These are phyloP conservation scores for Phytophthora macrochlamydospora DNA, from an alignment of 352 stramenopile genomes.

Conservation along the genomic window DNA sequence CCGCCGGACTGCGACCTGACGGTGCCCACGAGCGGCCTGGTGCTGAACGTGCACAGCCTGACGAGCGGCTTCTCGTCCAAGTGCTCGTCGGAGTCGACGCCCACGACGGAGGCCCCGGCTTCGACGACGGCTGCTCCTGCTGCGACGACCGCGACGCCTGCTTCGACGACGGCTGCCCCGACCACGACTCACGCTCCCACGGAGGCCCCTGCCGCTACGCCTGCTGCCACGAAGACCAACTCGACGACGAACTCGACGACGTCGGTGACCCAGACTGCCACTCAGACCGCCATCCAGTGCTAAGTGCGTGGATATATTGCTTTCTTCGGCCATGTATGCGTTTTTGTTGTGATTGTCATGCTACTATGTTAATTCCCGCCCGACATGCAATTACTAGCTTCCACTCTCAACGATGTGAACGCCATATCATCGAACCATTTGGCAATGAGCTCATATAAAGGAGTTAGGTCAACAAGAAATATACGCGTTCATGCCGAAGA, in stretches of 20 bases:
- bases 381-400: no score
- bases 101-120: neutral
- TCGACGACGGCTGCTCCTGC: neutral
- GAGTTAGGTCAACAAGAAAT: no score
- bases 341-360: no score
- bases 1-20: slow-evolving; percentile 22
- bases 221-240: neutral
- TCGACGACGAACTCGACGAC: neutral
- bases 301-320: no score
- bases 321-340: no score
- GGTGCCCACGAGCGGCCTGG: slow-evolving; percentile 16
- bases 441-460: no score
- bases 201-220: neutral
- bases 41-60: slow-evolving; percentile 16
- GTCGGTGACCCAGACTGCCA: neutral
- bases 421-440: no score
- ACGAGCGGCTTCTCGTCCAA: slow-evolving; percentile 8
- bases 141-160: neutral
- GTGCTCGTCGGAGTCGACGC: slow-evolving; percentile 7
- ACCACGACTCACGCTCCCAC: neutral
- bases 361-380: no score
- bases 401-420: no score
- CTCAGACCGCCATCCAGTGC: no score
- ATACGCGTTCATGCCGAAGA: no score
- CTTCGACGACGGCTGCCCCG: neutral